These are phyloP conservation scores for Moniliella sp. DNA, from an alignment of 1,284 basidiomycete genomes.

Conservation along the genomic window DNA sequence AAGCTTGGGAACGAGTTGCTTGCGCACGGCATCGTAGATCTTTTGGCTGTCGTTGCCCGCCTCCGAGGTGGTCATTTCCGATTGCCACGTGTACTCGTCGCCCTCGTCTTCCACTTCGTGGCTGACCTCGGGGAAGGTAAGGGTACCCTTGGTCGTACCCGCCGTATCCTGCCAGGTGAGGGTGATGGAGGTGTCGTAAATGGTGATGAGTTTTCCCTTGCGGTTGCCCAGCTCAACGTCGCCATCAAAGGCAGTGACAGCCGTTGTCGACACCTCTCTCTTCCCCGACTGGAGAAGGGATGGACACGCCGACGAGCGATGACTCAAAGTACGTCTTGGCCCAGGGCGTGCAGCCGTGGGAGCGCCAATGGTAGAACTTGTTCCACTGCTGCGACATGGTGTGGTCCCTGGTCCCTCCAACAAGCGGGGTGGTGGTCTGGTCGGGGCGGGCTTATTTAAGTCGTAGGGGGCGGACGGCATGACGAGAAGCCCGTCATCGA, in stretches of 20 bases:
- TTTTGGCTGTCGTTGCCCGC: not conserved
- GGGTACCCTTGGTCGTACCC: not conserved
- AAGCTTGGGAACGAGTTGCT: not conserved
- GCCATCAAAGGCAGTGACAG: not conserved
- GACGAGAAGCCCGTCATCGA: no score
- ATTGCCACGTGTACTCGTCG: not conserved
- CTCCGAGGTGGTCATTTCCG: not conserved
- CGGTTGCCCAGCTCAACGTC: not conserved
- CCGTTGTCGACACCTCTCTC: no score
- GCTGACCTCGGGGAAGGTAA: not conserved
- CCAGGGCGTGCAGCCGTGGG: not conserved
- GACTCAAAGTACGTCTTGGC: not conserved
- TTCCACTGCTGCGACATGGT: no score
- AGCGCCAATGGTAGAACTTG: no score
- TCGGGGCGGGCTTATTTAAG: no score
- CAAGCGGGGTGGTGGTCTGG: no score
- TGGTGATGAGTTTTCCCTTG: not conserved
- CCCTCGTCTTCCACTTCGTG: not conserved
- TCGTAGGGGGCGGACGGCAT: no score
- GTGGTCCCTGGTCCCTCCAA: no score
- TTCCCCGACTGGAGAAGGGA: no score
- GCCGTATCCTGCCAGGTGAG: not conserved
- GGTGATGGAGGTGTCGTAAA: not conserved
- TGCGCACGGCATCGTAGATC: not conserved
- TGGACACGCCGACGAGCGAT: not conserved